Evolutionary conservation across 371 early-diverging fungal species (phyloP).

Genomic region (Saksenaea vasiformis): DNA sequence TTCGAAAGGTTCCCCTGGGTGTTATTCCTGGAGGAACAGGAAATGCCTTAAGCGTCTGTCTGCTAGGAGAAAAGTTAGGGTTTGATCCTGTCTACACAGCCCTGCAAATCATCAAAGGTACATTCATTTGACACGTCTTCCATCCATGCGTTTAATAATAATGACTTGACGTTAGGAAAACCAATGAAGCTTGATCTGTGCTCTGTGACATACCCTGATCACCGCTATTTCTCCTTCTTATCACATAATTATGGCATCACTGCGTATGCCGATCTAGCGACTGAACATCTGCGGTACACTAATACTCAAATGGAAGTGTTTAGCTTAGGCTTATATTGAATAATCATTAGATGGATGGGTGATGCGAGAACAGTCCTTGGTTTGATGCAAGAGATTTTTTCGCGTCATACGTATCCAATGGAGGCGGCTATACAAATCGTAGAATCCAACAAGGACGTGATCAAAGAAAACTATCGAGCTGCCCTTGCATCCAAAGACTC

Average conservation of each 20-base stretch:
- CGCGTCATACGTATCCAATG: constrained; percentile 41
- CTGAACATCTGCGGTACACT: constrained; percentile 55
- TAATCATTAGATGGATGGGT: constrained; percentile 55
- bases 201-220: constrained; percentile 56
- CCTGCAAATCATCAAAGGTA: constrained; percentile 61
- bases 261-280: constrained; percentile 63
- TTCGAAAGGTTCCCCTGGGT: constrained; percentile 63
- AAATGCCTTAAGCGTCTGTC: constrained; percentile 56
- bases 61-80: constrained; percentile 58
- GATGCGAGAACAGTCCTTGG: constrained; percentile 56
- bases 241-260: constrained; percentile 68
- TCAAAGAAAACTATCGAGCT: constrained; percentile 28
- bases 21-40: constrained; percentile 68
- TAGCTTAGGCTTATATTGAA: neutral
- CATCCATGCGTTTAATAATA: neutral
- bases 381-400: constrained; percentile 52
- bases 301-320: neutral
- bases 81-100: constrained; percentile 52
- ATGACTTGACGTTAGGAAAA: constrained; percentile 17
- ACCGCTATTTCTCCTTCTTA: constrained; percentile 58
- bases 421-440: constrained; percentile 52
- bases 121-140: neutral
- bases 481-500: neutral
- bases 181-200: constrained; percentile 61
- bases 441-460: constrained; percentile 47